Percentiles rank a stretch among this genome's conserved stretches.
Evolutionary conservation across 108 stramenopile genomes (phyloP).

Genomic region (Skeletonema potamos): DNA sequence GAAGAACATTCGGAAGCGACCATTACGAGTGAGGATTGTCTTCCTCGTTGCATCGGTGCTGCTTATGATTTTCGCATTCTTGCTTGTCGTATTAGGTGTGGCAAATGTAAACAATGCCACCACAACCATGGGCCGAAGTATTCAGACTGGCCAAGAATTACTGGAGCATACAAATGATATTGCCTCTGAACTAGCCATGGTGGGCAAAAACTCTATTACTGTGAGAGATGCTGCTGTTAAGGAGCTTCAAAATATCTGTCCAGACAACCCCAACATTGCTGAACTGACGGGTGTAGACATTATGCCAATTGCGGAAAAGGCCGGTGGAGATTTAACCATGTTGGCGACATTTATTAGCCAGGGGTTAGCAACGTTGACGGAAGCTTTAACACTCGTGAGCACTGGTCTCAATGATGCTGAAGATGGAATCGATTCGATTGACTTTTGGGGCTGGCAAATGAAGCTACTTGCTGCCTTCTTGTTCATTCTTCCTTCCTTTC

Average conservation of each 20-base stretch:
- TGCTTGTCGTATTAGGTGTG: constrained; percentile 34
- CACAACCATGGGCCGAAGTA: constrained; percentile 18
- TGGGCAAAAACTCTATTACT: constrained; percentile 19
- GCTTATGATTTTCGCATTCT: constrained; percentile 29
- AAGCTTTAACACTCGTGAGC: background rate
- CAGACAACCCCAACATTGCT: constrained; percentile 29
- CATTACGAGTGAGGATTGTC: constrained; percentile 24
- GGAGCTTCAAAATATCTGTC: constrained; percentile 34
- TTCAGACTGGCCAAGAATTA: background rate
- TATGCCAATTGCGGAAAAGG: constrained; percentile 27
- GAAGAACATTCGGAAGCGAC: constrained; percentile 32
- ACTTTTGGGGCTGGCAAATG: constrained; percentile 42
- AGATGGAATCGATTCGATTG: background rate
- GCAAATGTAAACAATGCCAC: constrained; percentile 31
- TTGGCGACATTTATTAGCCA: constrained; percentile 35
- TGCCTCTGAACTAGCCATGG: constrained; percentile 14
- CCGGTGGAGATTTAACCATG: constrained; percentile 20
- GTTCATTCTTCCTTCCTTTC: constrained; percentile 31
- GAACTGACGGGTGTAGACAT: constrained; percentile 19
- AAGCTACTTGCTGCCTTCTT: constrained; percentile 25
- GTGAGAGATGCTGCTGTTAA: constrained; percentile 29
- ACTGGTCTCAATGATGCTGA: background rate
- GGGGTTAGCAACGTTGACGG: constrained; percentile 14
- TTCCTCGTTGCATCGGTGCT: constrained; percentile 28
- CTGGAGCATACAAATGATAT: constrained; percentile 22